Base-by-base conservation (phyloP, 2,329 filamentous ascomycete genomes). In the Aureobasidium sp. region DNA sequence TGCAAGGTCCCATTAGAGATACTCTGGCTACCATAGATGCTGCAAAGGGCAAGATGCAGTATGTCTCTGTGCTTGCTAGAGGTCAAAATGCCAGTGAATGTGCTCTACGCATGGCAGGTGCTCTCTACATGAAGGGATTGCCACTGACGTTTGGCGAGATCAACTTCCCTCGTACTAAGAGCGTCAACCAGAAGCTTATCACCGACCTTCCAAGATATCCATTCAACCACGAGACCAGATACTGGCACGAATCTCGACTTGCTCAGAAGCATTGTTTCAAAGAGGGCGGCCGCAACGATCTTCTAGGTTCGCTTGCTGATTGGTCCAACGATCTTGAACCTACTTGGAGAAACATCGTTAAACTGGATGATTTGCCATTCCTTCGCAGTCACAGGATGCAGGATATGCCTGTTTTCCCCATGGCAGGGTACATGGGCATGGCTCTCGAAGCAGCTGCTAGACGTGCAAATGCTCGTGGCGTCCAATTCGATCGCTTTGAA, bases 1-100 rank as follows among this genome's bases (percentile, higher is more conserved):
- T 81, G 3, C 75, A 73, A 64, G 71, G 71, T 0, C 76, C 78
- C 0, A 69, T 72, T 0, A 39, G 36, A 41, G 49, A 53, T n/a
- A 67, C 62, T 2, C 70, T 77, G 53, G 75, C 68, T 1, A 41
- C 34, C 4, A 39, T 41, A 14, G 49, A 53, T 29, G n/a, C 36
- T 16, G 36, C 34, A 25, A 30, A 41, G 13, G 25, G 34, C 9
- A 53, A 41, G 21, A 29, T 53, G 25, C 34, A 53, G 21, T 53
- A 53, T 41, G 34, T 41, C 36, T 41, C 49, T n/a, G 36, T 41
- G 29, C 49, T 53, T 16, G 49, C 36, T 29, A 39, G 49, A 29
- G 41, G 41, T 11, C 34, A 41, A 9, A 53, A 41, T 16, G 49
- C 34, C 13, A 25, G 10, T 21, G 36, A 39, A 10, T 16, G 10